Conservation (phyloP, 179 eudicot species). For the Actinidia arguta region DNA sequence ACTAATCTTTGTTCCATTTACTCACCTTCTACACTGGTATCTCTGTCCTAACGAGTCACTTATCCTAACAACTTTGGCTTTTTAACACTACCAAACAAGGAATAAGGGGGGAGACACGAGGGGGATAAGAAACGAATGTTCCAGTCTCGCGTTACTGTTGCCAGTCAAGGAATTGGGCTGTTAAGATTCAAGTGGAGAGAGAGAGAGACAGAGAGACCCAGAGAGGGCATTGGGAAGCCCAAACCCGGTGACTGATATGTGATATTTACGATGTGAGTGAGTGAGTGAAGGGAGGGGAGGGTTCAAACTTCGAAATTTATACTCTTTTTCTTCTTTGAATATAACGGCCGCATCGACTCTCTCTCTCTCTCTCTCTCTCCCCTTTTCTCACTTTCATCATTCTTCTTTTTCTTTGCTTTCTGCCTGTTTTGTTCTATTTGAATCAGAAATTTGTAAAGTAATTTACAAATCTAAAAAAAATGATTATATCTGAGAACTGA, state of each 20-base stretch:
- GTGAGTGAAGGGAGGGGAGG: background rate
- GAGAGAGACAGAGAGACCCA: slow-evolving; percentile 36
- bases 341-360: slow-evolving; percentile 37
- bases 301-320: slow-evolving; percentile 35
- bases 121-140: background rate
- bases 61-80: too few relatives aligned
- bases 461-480: too few relatives aligned
- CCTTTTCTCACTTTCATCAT: slow-evolving; percentile 14
- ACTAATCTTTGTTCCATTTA: too few relatives aligned
- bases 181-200: slow-evolving; percentile 5
- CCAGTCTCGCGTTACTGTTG: background rate
- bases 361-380: background rate
- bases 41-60: too few relatives aligned
- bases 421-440: background rate
- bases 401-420: background rate
- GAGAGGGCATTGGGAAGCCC: slow-evolving; percentile 24
- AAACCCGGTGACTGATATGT: slow-evolving; percentile 7
- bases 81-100: background rate
- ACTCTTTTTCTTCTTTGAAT: slow-evolving; percentile 13
- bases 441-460: too few relatives aligned
- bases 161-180: slow-evolving; percentile 16
- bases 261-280: slow-evolving; percentile 33
- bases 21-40: too few relatives aligned
- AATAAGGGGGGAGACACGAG: background rate
- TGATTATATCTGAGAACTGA: too few relatives aligned